Base-by-base conservation (phyloP, 306 rosid genomes). In the Calophaca sinica region DNA sequence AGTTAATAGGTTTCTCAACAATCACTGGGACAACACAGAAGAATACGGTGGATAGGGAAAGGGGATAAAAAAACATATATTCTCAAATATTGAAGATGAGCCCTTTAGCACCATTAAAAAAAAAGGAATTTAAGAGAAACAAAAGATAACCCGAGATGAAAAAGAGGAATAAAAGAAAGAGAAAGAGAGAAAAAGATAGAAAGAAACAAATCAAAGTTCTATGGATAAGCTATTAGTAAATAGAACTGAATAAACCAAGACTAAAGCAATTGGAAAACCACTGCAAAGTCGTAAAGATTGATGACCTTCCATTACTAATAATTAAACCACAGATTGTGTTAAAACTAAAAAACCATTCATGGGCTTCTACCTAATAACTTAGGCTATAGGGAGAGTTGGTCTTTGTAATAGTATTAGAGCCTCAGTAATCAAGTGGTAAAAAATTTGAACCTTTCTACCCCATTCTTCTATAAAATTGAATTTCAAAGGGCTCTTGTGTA, bases 141-240 rank as follows among this genome's bases (percentile, higher is more conserved):
- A 69, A 69, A 55, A 54, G 28, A 42, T 9, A 0, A 20, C 32
- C 50, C 48, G 11, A 9, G 48, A 9, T 3, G 48, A 9, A 44
- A 9, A 44, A 9, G 48, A 44, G 8, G 12, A 5, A 20, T 20
- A 20, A 20, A 20, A 39, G 68, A 29, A 39, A 39, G 41, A 62
- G 26, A 20, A 0, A 14, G 33, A 62, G 50, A 39, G 14, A 31
- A 58, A 26, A 5, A 9, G 6, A 44, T 29, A 5, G 9, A 60
- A 45, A 54, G 31, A 66, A n/a, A 65, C 26, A 75, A 53, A 3
- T 3, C 33, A 53, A n/a, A 2, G 14, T 12, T 63, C 45, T n/a
- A 39, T 13, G 62, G 26, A 65, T 65, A 54, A 53, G 80, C 52
- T 62, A 49, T 20, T 4, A 46, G 31, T 74, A 50, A 62, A 33